A percentile compares a stretch with the other conserved stretches of the same genome.
Evolutionary conservation across 73 alveolate species (phyloP).

Genomic region (Blepharisma japonicum): DNA sequence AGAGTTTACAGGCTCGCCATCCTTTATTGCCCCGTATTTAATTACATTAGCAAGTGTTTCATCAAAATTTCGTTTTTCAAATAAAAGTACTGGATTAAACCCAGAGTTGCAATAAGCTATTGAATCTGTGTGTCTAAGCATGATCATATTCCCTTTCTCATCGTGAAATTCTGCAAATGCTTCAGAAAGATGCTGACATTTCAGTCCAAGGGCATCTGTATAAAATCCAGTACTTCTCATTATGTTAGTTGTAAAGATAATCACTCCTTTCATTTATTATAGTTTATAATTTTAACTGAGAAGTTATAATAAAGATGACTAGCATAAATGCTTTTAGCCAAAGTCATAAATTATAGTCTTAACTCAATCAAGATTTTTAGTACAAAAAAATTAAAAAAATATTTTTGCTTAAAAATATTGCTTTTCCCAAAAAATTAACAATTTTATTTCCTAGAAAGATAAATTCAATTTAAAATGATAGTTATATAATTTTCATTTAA

Average conservation of each 20-base stretch:
- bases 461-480: too few species aligned
- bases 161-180: conserved; percentile 14
- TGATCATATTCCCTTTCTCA: not conserved
- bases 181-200: conserved; percentile 17
- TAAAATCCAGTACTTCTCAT: conserved; percentile 8
- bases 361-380: too few species aligned
- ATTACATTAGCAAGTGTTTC: not conserved
- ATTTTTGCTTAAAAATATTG: too few species aligned
- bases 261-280: not conserved
- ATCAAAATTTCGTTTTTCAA: not conserved
- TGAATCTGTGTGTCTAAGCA: not conserved
- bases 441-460: too few species aligned
- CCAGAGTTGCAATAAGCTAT: not conserved
- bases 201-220: conserved; percentile 19
- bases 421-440: too few species aligned
- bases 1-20: not conserved
- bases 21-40: not conserved
- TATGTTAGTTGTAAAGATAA: conserved; percentile 14
- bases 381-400: too few species aligned
- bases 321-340: too few species aligned
- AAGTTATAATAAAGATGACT: too few species aligned
- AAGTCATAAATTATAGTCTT: too few species aligned
- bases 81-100: not conserved
- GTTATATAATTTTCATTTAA: too few species aligned
- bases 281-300: too few species aligned